Evolutionary conservation across 2,329 filamentous ascomycete species (phyloP).

Genomic region (Hirsutella thompsonii): DNA sequence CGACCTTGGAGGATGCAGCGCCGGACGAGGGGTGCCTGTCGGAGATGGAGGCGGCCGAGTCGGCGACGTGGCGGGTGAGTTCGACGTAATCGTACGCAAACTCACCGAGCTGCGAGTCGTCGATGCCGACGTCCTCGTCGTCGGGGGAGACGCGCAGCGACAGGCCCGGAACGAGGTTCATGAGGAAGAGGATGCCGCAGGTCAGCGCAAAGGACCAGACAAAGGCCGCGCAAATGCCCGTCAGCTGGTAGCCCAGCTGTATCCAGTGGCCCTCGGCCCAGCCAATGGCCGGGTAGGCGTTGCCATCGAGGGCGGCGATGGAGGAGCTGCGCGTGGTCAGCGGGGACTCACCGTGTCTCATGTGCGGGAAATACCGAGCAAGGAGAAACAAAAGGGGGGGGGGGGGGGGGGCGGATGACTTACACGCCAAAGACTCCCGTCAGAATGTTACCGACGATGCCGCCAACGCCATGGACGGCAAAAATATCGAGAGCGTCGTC

Average conservation of each 20-base stretch:
- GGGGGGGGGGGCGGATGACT: slow-evolving; percentile 13
- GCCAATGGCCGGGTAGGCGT: slow-evolving; percentile 43
- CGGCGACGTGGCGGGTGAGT: slow-evolving; percentile 48
- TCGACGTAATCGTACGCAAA: slow-evolving; percentile 79
- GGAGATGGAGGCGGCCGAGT: slow-evolving; percentile 10
- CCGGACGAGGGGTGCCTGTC: slow-evolving; percentile 8
- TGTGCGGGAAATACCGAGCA: slow-evolving; percentile 3
- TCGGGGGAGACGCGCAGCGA: slow-evolving; percentile 54
- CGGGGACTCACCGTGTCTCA: neutral
- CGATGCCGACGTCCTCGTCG: slow-evolving; percentile 56
- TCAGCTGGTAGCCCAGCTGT: slow-evolving; percentile 59
- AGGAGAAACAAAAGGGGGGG: neutral
- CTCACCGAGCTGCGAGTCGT: slow-evolving; percentile 68
- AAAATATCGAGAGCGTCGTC: slow-evolving; percentile 88
- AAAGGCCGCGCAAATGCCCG: slow-evolving; percentile 51
- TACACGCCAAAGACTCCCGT: slow-evolving; percentile 66
- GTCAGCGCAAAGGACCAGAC: slow-evolving; percentile 55
- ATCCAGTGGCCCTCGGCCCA: slow-evolving; percentile 61
- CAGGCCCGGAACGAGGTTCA: slow-evolving; percentile 60
- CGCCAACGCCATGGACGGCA: slow-evolving; percentile 76
- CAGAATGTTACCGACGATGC: slow-evolving; percentile 67
- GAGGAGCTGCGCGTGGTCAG: slow-evolving; percentile 35
- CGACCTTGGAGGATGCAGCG: slow-evolving; percentile 13
- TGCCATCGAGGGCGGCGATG: slow-evolving; percentile 62
- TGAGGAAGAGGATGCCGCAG: slow-evolving; percentile 54